Conservation (phyloP, 495 filamentous ascomycete genomes). For the Aspergillus kassunensis region DNA sequence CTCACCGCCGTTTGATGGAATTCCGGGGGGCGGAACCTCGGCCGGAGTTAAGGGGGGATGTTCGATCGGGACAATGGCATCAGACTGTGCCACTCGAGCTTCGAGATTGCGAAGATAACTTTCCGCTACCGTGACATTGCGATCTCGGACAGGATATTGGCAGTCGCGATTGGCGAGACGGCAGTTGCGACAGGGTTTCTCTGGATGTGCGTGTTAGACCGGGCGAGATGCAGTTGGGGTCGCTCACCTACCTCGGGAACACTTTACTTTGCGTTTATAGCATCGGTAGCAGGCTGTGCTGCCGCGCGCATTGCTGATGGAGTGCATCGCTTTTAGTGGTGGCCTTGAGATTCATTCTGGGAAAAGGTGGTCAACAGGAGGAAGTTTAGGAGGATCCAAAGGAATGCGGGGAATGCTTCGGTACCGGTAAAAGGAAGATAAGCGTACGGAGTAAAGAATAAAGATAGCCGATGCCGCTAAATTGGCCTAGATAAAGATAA, state of each 20-base stretch:
- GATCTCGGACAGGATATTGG: not conserved
- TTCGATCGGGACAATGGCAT: not conserved
- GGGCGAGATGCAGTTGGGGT: not conserved
- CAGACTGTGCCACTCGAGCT: not conserved
- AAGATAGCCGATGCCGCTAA: no score
- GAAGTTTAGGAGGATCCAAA: no score
- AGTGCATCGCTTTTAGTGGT: no score
- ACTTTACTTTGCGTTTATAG: slow-evolving; percentile 1
- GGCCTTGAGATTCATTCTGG: no score
- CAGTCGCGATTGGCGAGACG: slow-evolving; percentile 1
- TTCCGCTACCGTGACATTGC: not conserved
- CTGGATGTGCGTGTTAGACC: no score
- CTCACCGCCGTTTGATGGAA: not conserved
- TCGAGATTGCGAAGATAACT: slow-evolving; percentile 1
- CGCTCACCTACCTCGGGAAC: not conserved
- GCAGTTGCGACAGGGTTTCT: not conserved
- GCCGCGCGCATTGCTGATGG: not conserved
- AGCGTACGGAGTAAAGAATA: no score
- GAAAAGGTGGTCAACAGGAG: no score
- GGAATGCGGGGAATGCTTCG: no score
- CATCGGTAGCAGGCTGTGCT: not conserved
- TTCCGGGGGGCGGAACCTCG: not conserved
- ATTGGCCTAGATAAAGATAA: no score
- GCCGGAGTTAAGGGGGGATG: not conserved
- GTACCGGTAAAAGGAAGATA: no score